phyloP scores from a whole-genome alignment of 352 stramenopile species.

The Pythium dissimile region DNA sequence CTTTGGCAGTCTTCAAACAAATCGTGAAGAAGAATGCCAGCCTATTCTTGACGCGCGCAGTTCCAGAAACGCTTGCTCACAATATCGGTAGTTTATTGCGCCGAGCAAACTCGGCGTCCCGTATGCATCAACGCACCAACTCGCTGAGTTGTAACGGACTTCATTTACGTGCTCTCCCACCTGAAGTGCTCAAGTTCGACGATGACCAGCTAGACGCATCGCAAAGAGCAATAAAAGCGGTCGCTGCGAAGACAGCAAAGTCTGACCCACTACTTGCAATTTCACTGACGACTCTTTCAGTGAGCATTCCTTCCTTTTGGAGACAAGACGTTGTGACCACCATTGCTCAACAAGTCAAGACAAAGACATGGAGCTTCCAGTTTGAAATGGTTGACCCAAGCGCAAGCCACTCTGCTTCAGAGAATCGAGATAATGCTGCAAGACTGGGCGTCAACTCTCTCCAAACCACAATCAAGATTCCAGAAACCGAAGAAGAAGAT shows the following conservation, averaged over 20 bases:
- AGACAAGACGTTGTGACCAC: not conserved
- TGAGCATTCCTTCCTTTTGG: slow-evolving; percentile 15
- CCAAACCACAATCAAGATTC: too few species aligned
- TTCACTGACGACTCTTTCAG: slow-evolving; percentile 14
- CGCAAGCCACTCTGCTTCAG: too few species aligned
- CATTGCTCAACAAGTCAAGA: not conserved
- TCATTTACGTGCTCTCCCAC: not conserved
- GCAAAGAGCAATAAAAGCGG: too few species aligned
- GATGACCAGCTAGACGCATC: not conserved
- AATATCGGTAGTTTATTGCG: slow-evolving; percentile 4
- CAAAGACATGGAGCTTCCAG: too few species aligned
- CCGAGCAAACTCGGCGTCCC: not conserved
- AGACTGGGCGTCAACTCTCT: too few species aligned
- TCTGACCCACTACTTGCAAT: not conserved
- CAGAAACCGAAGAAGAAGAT: not conserved
- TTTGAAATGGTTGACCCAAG: too few species aligned
- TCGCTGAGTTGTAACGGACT: not conserved
- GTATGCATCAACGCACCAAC: not conserved
- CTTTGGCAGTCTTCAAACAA: slow-evolving; percentile 1
- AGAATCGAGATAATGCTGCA: not conserved
- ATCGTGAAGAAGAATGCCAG: slow-evolving; percentile 17
- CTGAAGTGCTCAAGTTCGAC: not conserved
- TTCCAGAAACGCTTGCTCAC: not conserved
- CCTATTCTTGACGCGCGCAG: not conserved
- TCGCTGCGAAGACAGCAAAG: slow-evolving; percentile 1